Evolutionary conservation across 495 filamentous ascomycete genomes (phyloP).

Genomic region (Cryomyces antarcticus): DNA sequence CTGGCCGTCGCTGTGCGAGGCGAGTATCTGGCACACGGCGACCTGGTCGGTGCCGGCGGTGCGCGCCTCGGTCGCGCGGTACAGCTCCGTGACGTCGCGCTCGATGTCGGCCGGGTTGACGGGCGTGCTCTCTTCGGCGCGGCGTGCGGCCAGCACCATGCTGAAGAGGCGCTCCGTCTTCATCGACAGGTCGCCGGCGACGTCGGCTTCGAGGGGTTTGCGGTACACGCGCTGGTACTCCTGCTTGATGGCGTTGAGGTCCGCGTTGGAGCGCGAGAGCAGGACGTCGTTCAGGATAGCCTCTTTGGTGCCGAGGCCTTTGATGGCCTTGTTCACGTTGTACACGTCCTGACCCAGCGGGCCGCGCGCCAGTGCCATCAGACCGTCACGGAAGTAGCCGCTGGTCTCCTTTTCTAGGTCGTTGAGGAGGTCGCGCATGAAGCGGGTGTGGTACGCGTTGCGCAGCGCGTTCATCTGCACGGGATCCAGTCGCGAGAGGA

Average conservation of each 20-base stretch:
- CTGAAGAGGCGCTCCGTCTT: constrained; percentile 70
- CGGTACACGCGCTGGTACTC: constrained; percentile 47
- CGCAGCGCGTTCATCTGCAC: constrained; percentile 51
- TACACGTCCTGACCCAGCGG: constrained; percentile 53
- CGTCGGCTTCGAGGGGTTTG: constrained; percentile 39
- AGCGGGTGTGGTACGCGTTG: constrained; percentile 37
- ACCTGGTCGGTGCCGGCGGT: constrained; percentile 48
- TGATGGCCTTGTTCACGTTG: constrained; percentile 42
- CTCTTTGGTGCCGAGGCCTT: constrained; percentile 72
- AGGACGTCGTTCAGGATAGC: constrained; percentile 68
- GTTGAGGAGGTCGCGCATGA: constrained; percentile 43
- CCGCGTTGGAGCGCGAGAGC: constrained; percentile 63
- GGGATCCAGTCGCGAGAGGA: constrained; percentile 47
- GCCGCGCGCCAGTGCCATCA: constrained; percentile 55
- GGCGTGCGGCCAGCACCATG: constrained; percentile 47
- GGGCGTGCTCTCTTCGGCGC: constrained; percentile 56
- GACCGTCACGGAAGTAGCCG: constrained; percentile 46
- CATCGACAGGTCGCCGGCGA: constrained; percentile 58
- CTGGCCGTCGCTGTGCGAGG: constrained; percentile 51
- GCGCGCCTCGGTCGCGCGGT: constrained; percentile 49
- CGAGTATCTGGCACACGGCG: constrained; percentile 56
- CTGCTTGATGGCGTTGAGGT: constrained; percentile 60
- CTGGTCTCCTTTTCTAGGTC: constrained; percentile 61
- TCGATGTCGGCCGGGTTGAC: constrained; percentile 50
- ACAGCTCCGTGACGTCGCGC: constrained; percentile 47